These are phyloP conservation scores for Pseudopyricularia cyperi DNA, from an alignment of 2,329 filamentous ascomycete genomes.

Conservation along the genomic window DNA sequence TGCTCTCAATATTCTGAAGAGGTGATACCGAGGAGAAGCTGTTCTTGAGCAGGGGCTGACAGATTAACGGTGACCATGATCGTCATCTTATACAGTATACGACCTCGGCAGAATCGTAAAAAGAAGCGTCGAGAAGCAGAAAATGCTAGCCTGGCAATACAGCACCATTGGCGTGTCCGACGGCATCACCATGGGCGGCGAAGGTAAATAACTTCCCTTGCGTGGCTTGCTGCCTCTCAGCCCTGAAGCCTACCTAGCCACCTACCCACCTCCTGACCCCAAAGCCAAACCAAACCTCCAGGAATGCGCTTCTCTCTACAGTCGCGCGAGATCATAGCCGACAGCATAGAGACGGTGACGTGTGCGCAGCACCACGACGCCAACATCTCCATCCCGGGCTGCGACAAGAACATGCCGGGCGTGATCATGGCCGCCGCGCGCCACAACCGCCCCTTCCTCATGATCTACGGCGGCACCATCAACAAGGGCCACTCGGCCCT, in stretches of 20 bases:
- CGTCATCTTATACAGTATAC: conserved; percentile 39
- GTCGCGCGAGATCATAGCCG: conserved; percentile 81
- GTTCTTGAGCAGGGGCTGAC: not conserved
- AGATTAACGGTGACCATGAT: not conserved
- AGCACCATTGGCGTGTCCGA: conserved; percentile 84
- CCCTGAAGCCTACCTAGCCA: not conserved
- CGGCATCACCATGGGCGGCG: conserved; percentile 89
- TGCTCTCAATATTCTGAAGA: not conserved
- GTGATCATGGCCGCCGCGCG: conserved; percentile 81
- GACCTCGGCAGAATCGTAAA: conserved; percentile 85
- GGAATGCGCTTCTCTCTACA: conserved; percentile 66
- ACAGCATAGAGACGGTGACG: conserved; percentile 87
- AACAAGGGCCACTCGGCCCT: conserved; percentile 68
- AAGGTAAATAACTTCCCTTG: conserved; percentile 60
- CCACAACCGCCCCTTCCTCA: conserved; percentile 83
- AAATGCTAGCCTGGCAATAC: conserved; percentile 91
- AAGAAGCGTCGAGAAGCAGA: conserved; percentile 62
- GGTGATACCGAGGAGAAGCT: too few relatives aligned
- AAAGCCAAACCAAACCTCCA: not conserved
- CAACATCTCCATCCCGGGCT: conserved; percentile 84
- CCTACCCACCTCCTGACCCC: not conserved
- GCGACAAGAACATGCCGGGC: conserved; percentile 97
- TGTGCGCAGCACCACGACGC: conserved; percentile 88
- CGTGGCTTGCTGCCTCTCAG: not conserved
- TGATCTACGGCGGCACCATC: conserved; percentile 93